Conservation (phyloP, 257 asterid species). For the Solanum sparsipilum region DNA sequence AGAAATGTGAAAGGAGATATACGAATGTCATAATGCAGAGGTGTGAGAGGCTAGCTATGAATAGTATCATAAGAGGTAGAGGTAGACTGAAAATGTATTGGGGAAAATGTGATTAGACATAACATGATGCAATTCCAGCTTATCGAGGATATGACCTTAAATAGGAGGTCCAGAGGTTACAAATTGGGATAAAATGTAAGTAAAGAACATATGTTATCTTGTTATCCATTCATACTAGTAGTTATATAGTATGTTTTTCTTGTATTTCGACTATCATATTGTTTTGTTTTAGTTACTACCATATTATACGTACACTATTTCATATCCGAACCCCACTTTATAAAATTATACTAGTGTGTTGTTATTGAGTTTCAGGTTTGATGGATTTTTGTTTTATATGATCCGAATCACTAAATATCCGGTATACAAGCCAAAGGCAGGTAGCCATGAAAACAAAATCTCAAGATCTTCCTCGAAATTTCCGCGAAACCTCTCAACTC, state of each 20-base stretch:
- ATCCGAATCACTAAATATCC: too few species aligned
- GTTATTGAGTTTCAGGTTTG: neutral
- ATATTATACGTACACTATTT: too few species aligned
- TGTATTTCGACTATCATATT: too few species aligned
- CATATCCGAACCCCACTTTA: neutral
- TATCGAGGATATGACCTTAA: neutral
- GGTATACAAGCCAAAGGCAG: neutral
- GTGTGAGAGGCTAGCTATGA: neutral
- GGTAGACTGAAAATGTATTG: neutral
- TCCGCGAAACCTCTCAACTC: constrained; percentile 23
- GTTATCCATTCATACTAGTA: neutral
- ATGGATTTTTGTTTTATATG: neutral
- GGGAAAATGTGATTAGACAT: too few species aligned
- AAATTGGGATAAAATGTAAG: neutral
- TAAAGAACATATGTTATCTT: neutral
- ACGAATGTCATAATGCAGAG: neutral
- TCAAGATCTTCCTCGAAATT: constrained; percentile 27
- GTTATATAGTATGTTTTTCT: neutral
- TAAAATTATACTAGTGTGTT: neutral
- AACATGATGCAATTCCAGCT: neutral
- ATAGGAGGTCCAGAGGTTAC: neutral
- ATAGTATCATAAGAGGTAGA: neutral
- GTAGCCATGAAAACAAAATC: neutral
- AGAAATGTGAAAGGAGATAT: neutral
- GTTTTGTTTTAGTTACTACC: too few species aligned